Base-by-base conservation (phyloP, 2,329 filamentous ascomycete species). In the Phaeosphaeria sp. region DNA sequence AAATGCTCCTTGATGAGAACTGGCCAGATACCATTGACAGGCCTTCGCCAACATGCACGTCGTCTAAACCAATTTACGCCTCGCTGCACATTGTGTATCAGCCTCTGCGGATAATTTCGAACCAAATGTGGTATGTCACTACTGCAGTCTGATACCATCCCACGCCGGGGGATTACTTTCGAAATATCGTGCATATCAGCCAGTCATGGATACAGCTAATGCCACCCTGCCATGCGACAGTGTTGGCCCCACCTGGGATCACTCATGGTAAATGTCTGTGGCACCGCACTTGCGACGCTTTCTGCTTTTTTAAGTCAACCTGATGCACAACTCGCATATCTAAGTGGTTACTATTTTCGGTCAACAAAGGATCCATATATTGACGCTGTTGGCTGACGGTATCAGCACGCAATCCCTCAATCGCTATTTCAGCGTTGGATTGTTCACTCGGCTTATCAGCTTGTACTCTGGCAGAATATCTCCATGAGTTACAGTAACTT, bases 61-160 rank as follows among this genome's bases (percentile, higher is more conserved):
- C 13, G 30, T 36, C 11, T 3, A 36, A 15, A 3, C 30, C 7
- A 36, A 15, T 36, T 36, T 36, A 44, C 42, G 42, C 21, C 21
- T 44, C 21, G 42, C 21, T 21, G 10, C 6, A 22, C 7, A 22
- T 23, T 23, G 22, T 25, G 44, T 46, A n/a, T 25, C 21, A 46
- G 44, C 44, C 43, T 22, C 15, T 23, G 44, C 10, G 22, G n/a
- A 17, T 22, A 23, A 46, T 7, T 18, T n/a, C 10, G 11, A 15
- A 46, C n/a, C 6, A 46, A 23, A 42, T 23, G 20, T 46, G 42
- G n/a, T 21, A 46, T 53, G 43, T 51, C 51, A 47, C 51, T 47
- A 20, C 27, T 17, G 30, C 43, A 47, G 43, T 27, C 21, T 30
- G 17, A 47, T 21, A 17, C 44, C 30, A 36, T 27, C 51, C 43